Evolutionary conservation across 139 green algal species (phyloP).

Genomic region (Astrephomene gubernaculifera): DNA sequence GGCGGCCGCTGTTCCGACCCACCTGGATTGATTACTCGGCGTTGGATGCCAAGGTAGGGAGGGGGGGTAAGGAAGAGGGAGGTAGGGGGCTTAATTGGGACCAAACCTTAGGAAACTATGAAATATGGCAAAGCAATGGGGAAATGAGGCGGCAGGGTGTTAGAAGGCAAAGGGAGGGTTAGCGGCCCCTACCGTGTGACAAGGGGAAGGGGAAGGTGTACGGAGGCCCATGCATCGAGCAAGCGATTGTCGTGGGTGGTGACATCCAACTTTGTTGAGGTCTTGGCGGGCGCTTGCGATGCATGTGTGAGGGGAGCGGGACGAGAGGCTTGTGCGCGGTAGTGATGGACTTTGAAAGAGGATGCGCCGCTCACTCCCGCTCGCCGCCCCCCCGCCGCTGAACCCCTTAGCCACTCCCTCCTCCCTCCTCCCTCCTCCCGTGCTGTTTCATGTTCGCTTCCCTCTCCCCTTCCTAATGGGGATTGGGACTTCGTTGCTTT

Average conservation of each 20-base stretch:
- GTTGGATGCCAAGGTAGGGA: conserved; percentile 83
- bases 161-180: not conserved
- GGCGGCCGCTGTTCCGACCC: conserved; percentile 65
- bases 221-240: not conserved
- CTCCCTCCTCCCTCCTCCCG: not conserved
- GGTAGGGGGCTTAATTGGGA: too few relatives aligned
- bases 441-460: not conserved
- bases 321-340: too few relatives aligned
- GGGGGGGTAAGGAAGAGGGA: not conserved
- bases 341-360: too few relatives aligned
- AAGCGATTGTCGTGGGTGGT: too few relatives aligned
- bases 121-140: not conserved
- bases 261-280: too few relatives aligned
- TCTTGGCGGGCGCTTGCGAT: too few relatives aligned
- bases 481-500: not conserved
- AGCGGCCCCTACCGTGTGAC: too few relatives aligned
- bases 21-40: conserved; percentile 95
- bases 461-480: not conserved
- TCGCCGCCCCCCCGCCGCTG: not conserved
- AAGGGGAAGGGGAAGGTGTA: not conserved
- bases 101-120: too few relatives aligned
- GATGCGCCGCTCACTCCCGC: not conserved
- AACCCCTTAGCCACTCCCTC: not conserved
- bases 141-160: not conserved
- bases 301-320: too few relatives aligned